Evolutionary conservation across 2,329 filamentous ascomycete species (phyloP), one percentile per base, ranked within the genome.

Genomic region (Curvularia eragrostidis): DNA sequence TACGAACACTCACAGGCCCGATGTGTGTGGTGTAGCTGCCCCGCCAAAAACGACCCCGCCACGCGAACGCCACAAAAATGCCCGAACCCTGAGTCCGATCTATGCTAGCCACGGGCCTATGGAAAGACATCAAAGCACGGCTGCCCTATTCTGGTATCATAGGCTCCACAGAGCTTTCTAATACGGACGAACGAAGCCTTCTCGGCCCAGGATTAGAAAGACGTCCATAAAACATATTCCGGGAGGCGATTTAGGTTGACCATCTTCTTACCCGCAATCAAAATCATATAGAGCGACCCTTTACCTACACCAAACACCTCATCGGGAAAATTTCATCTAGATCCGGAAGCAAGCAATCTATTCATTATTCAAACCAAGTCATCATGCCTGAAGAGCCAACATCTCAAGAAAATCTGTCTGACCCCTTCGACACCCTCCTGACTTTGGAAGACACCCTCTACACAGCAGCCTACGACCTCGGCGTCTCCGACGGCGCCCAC

Each of bases 391-490:
- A 64, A 69, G 24, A 23, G 6, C 34, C 19, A 82, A 84, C 72
- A 74, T 82, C 52, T 9, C 44, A 43, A 26, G 13, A 43, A 1
- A 1, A 43, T 15, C 6, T 9, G 6, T 43, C 41, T 13, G 41
- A 85, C 72, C 75, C 82, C 52, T 83, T 89, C 62, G 84, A 86
- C 68, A 75, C 79, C 59, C 78, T 88, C 57, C 82, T 88, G 43
- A 81, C 82, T 49, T 78, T 89, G 28, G 87, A 89, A 78, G 83
- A 87, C 59, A 77, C 81, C 55, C 96, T 94, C 80, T 97, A 97
- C 80, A 81, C 85, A 43, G 87, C 94, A 77, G 95, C 95, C 58
- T 94, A 93, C 80, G 77, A 82, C 5, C 84, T 91, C 53, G 95
- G 95, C 42, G 77, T 87, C 47, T 79, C 83, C 39, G 94, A 97